Base-by-base conservation (phyloP, 257 asterid species). In the Eucommia ulmoides region DNA sequence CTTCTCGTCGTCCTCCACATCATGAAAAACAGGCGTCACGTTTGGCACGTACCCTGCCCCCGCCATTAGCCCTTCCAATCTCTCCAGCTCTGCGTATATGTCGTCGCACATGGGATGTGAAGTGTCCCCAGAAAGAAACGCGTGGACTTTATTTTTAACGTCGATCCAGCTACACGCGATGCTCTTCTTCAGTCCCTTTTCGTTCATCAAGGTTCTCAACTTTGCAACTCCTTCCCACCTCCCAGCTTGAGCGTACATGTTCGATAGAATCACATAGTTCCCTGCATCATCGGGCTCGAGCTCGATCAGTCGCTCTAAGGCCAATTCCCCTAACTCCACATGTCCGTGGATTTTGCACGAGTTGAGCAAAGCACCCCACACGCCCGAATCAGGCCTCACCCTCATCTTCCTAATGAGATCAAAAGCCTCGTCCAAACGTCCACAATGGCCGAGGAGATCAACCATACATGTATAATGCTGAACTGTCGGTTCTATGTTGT, bases 361-460 rank as follows among this genome's bases (percentile, higher is more conserved):
- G 48, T 42, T 42, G 20, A 42, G 48, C 48, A 42, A 42, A 42
- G 48, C 48, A 16, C 48, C 48, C 48, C 48, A 42, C 20, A 42
- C 48, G 19, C 48, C 48, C n/a, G 48, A 3, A 42, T 42, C 48
- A 2, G 3, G 48, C 20, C 6, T 2, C 20, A 42, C 48, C 2
- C 19, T 42, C 48, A 42, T 42, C 48, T 42, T 19, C 48, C n/a
- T 42, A 16, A 42, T 42, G 7, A 42, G 20, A 42, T 9, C 19
- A 42, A 16, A 42, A 0, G 48, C 48, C 9, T 42, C 48, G 9
- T 42, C 48, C 20, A 42, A 9, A 16, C 20, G 48, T 2, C 15
- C 15, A 42, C 48, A 42, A 42, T 42, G 48, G 48, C 48, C 48
- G 19, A 42, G 48, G 48, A 42, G 48, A 42, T 42, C 48, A 42